These are phyloP conservation scores for Tephrocybe rancida DNA, from an alignment of 768 basidiomycete genomes.

Conservation along the genomic window DNA sequence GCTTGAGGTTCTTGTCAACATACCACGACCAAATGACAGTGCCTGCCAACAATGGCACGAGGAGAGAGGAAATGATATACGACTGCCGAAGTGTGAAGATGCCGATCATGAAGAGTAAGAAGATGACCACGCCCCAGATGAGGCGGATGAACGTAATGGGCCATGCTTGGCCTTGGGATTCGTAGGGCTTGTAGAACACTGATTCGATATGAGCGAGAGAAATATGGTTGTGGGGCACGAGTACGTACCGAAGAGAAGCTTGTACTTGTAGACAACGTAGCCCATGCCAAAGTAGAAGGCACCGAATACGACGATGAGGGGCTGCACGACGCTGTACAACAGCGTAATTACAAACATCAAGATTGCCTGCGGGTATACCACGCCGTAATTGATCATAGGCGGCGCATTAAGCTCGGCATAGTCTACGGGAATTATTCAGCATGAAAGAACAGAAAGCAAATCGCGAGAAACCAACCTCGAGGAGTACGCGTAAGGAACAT, in stretches of 20 bases:
- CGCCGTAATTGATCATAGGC: constrained; percentile 97
- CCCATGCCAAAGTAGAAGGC: constrained; percentile 95
- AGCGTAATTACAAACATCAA: constrained; percentile 95
- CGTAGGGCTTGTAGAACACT: constrained; percentile 99
- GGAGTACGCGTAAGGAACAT: constrained; percentile 87
- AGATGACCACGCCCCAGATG: constrained; percentile 91
- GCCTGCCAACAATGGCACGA: constrained; percentile 75
- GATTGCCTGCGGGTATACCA: constrained; percentile 96
- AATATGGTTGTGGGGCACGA: neutral
- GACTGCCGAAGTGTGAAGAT: constrained; percentile 73
- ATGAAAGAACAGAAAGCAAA: neutral
- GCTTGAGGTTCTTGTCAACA: constrained; percentile 64
- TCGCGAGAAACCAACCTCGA: constrained; percentile 56
- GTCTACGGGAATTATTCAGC: constrained; percentile 51
- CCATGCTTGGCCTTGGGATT: constrained; percentile 97
- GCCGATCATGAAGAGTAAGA: constrained; percentile 96
- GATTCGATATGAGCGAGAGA: neutral
- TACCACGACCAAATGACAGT: constrained; percentile 85
- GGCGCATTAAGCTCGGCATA: constrained; percentile 96
- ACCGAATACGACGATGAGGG: constrained; percentile 92
- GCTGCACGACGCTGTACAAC: constrained; percentile 94
- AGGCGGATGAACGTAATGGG: constrained; percentile 92
- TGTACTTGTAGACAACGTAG: constrained; percentile 98
- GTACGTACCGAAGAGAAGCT: constrained; percentile 85
- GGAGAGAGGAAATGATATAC: constrained; percentile 51